Base-by-base conservation (phyloP, 768 basidiomycete genomes). In the Flagelloscypha sp. region DNA sequence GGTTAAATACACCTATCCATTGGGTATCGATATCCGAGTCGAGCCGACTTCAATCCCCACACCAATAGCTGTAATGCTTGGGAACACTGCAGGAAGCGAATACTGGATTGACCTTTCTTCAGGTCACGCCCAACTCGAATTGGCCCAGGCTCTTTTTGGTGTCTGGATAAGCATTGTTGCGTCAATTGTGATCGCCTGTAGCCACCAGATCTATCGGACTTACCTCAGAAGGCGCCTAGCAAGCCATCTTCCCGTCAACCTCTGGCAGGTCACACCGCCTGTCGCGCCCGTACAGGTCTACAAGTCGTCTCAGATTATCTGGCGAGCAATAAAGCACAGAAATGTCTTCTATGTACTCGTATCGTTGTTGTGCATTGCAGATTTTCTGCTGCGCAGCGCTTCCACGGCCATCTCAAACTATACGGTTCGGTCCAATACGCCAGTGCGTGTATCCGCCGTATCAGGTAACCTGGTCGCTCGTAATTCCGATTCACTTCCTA, bases 91-190 rank as follows among this genome's bases (percentile, higher is more conserved):
- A n/a, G n/a, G n/a, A n/a, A n/a, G n/a, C n/a, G n/a, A n/a, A n/a
- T n/a, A n/a, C n/a, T n/a, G n/a, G n/a, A n/a, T n/a, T n/a, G n/a
- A n/a, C n/a, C n/a, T n/a, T n/a, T n/a, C n/a, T n/a, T n/a, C n/a
- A n/a, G n/a, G n/a, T n/a, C n/a, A n/a, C n/a, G n/a, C n/a, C n/a
- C n/a, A n/a, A n/a, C n/a, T n/a, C n/a, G n/a, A n/a, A n/a, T n/a
- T n/a, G n/a, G n/a, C n/a, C n/a, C n/a, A n/a, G n/a, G 46, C 44
- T 11, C 30, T 45, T 7, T 48, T 45, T n/a, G 46, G 46, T 36
- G 46, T 42, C 2, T 48, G 40, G 43, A 24, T 45, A 29, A 45
- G 31, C 30, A 28, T 44, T 10, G 41, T 35, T 11, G 27, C 38
- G 15, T 35, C 40, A 8, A 16, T 41, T 18, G 31, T 46, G 11